phyloP scores from a whole-genome alignment of 345 rosid genomes.

The Dovyalis caffra region DNA sequence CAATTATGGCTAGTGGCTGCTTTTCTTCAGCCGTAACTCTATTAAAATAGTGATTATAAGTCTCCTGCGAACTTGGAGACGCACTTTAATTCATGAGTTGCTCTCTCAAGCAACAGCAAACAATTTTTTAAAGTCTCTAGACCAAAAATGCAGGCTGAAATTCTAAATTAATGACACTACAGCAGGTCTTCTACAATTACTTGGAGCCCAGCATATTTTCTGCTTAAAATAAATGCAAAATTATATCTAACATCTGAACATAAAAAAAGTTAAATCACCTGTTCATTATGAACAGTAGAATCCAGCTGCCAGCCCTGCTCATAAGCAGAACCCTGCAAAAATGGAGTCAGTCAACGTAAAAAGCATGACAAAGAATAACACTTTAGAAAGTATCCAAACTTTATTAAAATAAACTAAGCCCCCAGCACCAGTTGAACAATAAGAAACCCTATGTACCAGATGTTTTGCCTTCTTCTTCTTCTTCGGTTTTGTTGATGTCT shows the following conservation, averaged over 20 bases:
- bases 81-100: not conserved
- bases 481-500: slow-evolving; percentile 74
- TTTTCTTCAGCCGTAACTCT: not conserved
- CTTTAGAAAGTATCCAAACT: slow-evolving; percentile 1
- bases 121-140: not conserved
- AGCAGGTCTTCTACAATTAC: not conserved
- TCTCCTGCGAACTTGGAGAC: not conserved
- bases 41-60: not conserved
- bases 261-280: slow-evolving; percentile 42
- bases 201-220: not conserved
- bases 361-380: slow-evolving; percentile 19
- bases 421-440: slow-evolving; percentile 17
- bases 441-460: slow-evolving; percentile 43
- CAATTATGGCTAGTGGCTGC: not conserved
- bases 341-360: slow-evolving; percentile 23
- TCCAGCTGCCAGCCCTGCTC: slow-evolving; percentile 83
- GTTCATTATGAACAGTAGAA: slow-evolving; percentile 59
- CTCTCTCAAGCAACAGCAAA: not conserved
- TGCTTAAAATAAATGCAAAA: not conserved
- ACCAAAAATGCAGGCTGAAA: not conserved
- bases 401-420: slow-evolving; percentile 7
- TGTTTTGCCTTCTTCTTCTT: slow-evolving; percentile 83
- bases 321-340: slow-evolving; percentile 70
- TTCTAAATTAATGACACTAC: not conserved
- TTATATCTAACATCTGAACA: not conserved